Evolutionary conservation across 768 basidiomycete genomes (phyloP), one percentile per base, ranked within the genome.

Genomic region (Tulasnella sp.): DNA sequence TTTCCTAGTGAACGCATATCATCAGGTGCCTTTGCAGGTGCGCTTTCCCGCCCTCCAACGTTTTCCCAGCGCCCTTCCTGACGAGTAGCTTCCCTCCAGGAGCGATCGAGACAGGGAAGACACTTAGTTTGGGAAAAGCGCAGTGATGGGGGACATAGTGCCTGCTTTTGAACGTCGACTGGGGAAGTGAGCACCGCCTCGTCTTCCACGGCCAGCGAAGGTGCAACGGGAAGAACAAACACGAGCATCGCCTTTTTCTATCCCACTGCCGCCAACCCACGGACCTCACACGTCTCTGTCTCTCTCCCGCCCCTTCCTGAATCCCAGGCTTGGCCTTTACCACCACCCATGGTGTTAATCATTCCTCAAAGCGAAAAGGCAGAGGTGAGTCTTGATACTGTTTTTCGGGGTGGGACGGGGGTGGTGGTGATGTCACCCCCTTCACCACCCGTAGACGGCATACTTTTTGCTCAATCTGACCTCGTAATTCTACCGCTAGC

Each of bases 321-420:
- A 29, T n/a, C 7, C 18, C 55, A 18, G 9, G 29, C 57, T 61
- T 26, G 57, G 57, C 23, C 11, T 29, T 61, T 26, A 29, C 18
- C 9, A 72, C 35, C 37, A 9, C 2, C 18, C 39, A 74, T 74
- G 73, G 73, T 74, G 3, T 23, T 74, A 16, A 74, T 74, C 73
- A 35, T 57, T 20, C 73, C 73, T 32, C 37, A 71, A 44, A 71
- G 35, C 10, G 73, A 74, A 35, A 74, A 74, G 44, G 39, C 73
- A 3, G 73, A 74, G 1, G 73, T 74, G 37, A 74, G 73, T 32
- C 5, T 37, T 20, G 15, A 51, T 20, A 61, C n/a, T n/a, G 6
- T n/a, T 61, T 48, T 48, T 48, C 15, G 15, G 46, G 5, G 46
- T 18, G 61, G 26, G 32, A 18, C 13, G 61, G 32, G 15, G 5